phyloP scores from a whole-genome alignment of 1,139 yeast genomes.

The Blastobotrys persicus region DNA sequence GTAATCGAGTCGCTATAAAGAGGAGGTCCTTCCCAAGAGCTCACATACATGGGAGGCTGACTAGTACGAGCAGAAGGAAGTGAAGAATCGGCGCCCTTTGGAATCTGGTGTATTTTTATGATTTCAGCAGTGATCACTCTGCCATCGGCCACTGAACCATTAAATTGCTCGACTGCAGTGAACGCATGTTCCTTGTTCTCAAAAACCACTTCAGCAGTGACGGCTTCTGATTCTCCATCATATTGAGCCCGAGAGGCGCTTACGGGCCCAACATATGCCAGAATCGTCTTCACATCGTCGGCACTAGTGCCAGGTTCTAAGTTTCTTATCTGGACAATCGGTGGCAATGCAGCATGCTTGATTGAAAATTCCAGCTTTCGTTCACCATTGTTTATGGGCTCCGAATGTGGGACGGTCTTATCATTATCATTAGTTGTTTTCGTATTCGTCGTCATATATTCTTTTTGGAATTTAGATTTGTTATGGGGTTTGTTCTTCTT shows the following conservation, averaged over 20 bases:
- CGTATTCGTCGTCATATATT: neutral
- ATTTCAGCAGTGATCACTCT: conserved; percentile 27
- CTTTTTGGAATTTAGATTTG: neutral
- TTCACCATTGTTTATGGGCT: neutral
- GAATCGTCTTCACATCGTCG: conserved; percentile 30
- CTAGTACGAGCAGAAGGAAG: neutral
- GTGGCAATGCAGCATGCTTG: conserved; percentile 31
- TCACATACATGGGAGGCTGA: conserved; percentile 16
- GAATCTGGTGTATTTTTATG: conserved; percentile 27
- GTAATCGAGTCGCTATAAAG: conserved; percentile 22
- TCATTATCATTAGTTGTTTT: neutral
- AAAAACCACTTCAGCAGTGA: conserved; percentile 32
- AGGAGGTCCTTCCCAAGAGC: conserved; percentile 27
- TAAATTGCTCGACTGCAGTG: conserved; percentile 26
- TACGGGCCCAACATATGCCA: conserved; percentile 28
- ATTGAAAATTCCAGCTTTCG: conserved; percentile 20
- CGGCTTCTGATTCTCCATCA: conserved; percentile 18
- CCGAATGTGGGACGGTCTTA: too few relatives aligned
- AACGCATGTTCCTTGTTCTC: conserved; percentile 24
- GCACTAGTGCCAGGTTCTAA: conserved; percentile 31
- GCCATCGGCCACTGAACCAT: conserved; percentile 33
- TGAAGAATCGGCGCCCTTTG: conserved; percentile 12
- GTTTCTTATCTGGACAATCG: conserved; percentile 29
- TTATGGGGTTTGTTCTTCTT: neutral
- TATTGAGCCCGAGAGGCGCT: conserved; percentile 26